These are phyloP conservation scores for Gossypium stocksii DNA, from an alignment of 345 rosid genomes.

Conservation along the genomic window DNA sequence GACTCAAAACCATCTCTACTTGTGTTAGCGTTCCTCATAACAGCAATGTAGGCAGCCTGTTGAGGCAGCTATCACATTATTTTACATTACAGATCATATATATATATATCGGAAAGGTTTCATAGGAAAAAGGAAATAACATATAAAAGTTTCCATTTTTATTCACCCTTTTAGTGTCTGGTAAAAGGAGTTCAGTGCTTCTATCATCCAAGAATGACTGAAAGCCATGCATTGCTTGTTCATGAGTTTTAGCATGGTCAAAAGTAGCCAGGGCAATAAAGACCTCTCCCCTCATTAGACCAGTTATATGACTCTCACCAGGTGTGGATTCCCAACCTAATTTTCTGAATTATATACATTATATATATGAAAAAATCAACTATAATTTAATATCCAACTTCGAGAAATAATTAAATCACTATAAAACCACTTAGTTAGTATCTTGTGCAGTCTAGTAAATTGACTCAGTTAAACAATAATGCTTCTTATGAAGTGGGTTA, in stretches of 20 bases:
- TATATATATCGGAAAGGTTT: background rate
- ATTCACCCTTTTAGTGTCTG: constrained; percentile 35
- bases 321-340: constrained; percentile 86
- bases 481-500: background rate
- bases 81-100: background rate
- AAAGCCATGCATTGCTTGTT: constrained; percentile 66
- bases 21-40: constrained; percentile 32
- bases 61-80: background rate
- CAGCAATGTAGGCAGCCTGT: constrained; percentile 41
- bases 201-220: constrained; percentile 68
- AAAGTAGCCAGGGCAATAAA: constrained; percentile 61
- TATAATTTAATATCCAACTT: no score
- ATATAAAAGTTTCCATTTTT: background rate
- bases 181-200: constrained; percentile 44
- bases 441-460: constrained; percentile 15
- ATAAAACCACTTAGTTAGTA: background rate
- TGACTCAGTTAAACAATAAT: constrained; percentile 39
- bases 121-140: background rate
- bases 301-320: constrained; percentile 83
- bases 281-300: constrained; percentile 88
- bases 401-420: no score
- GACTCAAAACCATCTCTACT: constrained; percentile 33
- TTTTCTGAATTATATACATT: background rate
- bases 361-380: no score
- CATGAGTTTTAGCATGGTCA: constrained; percentile 61